Evolutionary conservation across 805 yeast species (phyloP).

Genomic region (Candida lessepsii): DNA sequence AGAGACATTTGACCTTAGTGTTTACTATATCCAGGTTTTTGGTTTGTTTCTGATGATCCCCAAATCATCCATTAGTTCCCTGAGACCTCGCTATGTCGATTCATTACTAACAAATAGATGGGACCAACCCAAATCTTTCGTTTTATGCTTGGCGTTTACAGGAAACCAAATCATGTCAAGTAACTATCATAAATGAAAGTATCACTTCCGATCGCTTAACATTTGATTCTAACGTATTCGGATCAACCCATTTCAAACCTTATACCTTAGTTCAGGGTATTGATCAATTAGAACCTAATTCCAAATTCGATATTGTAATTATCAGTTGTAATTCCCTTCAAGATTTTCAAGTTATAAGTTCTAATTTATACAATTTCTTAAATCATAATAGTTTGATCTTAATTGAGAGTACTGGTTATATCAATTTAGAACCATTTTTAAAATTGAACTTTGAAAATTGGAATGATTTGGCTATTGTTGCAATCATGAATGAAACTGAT

Average conservation of each 20-base stretch:
- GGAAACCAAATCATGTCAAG: slow-evolving; percentile 37
- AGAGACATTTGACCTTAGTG: too few relatives aligned
- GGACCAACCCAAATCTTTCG: slow-evolving; percentile 55
- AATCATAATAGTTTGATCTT: slow-evolving; percentile 49
- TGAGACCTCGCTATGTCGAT: too few relatives aligned
- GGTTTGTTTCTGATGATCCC: not conserved
- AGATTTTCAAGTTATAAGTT: slow-evolving; percentile 33
- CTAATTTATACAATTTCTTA: slow-evolving; percentile 24
- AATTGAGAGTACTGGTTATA: slow-evolving; percentile 69
- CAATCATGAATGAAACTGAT: slow-evolving; percentile 64
- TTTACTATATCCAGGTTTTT: too few relatives aligned
- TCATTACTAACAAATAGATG: slow-evolving; percentile 32
- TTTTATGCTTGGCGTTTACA: slow-evolving; percentile 61
- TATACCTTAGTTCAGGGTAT: slow-evolving; percentile 13
- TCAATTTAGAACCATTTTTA: slow-evolving; percentile 70
- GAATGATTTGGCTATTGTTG: slow-evolving; percentile 36
- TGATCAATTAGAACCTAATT: slow-evolving; percentile 5
- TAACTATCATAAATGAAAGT: slow-evolving; percentile 38
- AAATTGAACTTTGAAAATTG: slow-evolving; percentile 39
- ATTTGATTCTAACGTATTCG: slow-evolving; percentile 19
- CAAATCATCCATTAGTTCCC: too few relatives aligned
- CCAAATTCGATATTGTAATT: slow-evolving; percentile 34
- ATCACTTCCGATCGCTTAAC: slow-evolving; percentile 18
- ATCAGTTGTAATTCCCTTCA: slow-evolving; percentile 37
- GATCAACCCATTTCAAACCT: slow-evolving; percentile 14